Evolutionary conservation across 257 asterid species (phyloP).

Genomic region (Forsythia viridissima): DNA sequence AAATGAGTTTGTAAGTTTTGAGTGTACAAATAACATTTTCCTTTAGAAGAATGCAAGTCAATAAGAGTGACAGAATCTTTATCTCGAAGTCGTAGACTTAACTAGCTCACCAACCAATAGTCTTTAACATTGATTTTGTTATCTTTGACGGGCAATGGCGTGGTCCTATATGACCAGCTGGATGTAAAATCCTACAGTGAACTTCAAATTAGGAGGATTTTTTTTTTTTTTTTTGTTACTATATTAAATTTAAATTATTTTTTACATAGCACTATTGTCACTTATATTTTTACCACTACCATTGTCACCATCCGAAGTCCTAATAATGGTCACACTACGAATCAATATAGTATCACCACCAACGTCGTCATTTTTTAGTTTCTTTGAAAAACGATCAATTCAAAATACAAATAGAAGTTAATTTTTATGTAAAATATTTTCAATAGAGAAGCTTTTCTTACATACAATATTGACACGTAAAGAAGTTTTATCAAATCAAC

Average conservation of each 20-base stretch:
- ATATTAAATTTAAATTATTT: too few relatives aligned
- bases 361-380: not conserved
- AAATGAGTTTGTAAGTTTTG: too few relatives aligned
- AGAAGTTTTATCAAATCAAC: not conserved
- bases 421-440: too few relatives aligned
- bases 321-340: not conserved
- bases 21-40: too few relatives aligned
- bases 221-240: not conserved
- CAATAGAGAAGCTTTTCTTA: too few relatives aligned
- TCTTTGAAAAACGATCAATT: not conserved
- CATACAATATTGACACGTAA: too few relatives aligned
- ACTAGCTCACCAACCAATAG: not conserved
- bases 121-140: not conserved
- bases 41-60: not conserved
- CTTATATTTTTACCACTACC: not conserved
- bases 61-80: not conserved
- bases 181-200: not conserved
- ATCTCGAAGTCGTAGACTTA: not conserved
- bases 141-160: not conserved
- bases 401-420: too few relatives aligned
- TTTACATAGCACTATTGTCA: too few relatives aligned
- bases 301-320: not conserved
- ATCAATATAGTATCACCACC: not conserved
- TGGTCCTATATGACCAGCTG: not conserved
- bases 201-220: not conserved